Base-by-base conservation (phyloP, 1,284 basidiomycete genomes). In the Singerocomus inundabilis region DNA sequence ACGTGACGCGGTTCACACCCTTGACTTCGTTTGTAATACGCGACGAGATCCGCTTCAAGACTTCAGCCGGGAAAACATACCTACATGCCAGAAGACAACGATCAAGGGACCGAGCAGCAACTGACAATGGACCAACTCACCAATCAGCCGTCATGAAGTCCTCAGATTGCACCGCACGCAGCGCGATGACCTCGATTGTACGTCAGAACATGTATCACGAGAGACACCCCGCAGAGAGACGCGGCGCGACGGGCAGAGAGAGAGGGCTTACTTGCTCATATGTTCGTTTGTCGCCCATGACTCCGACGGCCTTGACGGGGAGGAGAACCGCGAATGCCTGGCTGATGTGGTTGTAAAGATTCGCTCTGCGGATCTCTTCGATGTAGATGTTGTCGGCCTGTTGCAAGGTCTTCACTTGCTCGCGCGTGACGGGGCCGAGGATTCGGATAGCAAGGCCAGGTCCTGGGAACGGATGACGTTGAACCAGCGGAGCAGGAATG, bases 401-500 rank as follows among this genome's bases (percentile, higher is more conserved):
- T 70, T 99, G 97, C n/a, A 97, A 78, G 57, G 97, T 92, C 61
- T 83, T 79, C 56, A 99, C 94, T 73, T 99, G 97, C 35, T 90
- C 89, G 43, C 89, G 84, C 18, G 86, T 98, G 50, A 99, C 92
- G 37, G 92, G 89, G 2, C 97, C 97, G 21, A 99, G 81, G 58
- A 99, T 99, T 36, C 97, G 93, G 67, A 99, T 99, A n/a, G 97
- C 96, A 39, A 99, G 85, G 47, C 96, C 97, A 3, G 97, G 97
- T 2, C 96, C 97, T 18, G 97, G 97, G 85, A 99, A 99, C n/a
- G 97, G 97, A 72, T 99, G 97, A 7, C 97, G 85, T 57, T 93
- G 91, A 28, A 99, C 96, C 37, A 99, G 82, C 57, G 92, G 92
- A 5, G 85, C 85, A 28, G 97, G 96, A 61, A 99, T 99, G 53